Conservation (phyloP, 495 filamentous ascomycete species). For the Aspergillus cavernicola region DNA sequence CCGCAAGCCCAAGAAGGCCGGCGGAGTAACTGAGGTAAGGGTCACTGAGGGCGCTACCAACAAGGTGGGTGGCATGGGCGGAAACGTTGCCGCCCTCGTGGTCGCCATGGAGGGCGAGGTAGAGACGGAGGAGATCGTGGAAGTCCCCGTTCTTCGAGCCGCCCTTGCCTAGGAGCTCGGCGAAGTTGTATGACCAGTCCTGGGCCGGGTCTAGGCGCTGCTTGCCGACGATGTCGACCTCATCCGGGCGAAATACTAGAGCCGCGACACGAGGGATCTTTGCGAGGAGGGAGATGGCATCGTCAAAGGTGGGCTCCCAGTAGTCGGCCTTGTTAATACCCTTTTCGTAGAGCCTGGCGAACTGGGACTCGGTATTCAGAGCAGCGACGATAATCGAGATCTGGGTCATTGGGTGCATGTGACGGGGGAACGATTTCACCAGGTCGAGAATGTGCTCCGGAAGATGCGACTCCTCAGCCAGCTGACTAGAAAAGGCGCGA, state of each 20-base stretch:
- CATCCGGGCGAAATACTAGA: conserved; percentile 88
- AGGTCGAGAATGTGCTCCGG: conserved; percentile 81
- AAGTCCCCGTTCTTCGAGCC: conserved; percentile 85
- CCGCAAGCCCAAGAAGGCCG: conserved; percentile 90
- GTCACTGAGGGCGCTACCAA: conserved; percentile 92
- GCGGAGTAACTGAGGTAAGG: conserved; percentile 95
- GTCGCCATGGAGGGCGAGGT: conserved; percentile 94
- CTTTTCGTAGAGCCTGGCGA: conserved; percentile 87
- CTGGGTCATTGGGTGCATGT: conserved; percentile 97
- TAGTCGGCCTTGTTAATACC: conserved; percentile 92
- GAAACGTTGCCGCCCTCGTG: conserved; percentile 98
- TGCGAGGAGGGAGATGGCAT: conserved; percentile 87
- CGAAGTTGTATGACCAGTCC: conserved; percentile 98
- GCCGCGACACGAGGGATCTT: conserved; percentile 97
- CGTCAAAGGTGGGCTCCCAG: conserved; percentile 98
- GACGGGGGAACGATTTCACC: conserved; percentile 82
- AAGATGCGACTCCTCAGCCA: conserved; percentile 82
- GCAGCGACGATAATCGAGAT: conserved; percentile 91
- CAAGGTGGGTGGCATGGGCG: conserved; percentile 94
- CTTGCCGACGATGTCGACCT: conserved; percentile 61
- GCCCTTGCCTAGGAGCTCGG: conserved; percentile 89
- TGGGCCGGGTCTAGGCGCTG: conserved; percentile 54
- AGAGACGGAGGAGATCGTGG: conserved; percentile 89
- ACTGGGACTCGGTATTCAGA: conserved; percentile 85
- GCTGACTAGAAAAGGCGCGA: conserved; percentile 74